phyloP scores from a whole-genome alignment of 176 grass and related monocot genomes.

The Triticum timopheevii region DNA sequence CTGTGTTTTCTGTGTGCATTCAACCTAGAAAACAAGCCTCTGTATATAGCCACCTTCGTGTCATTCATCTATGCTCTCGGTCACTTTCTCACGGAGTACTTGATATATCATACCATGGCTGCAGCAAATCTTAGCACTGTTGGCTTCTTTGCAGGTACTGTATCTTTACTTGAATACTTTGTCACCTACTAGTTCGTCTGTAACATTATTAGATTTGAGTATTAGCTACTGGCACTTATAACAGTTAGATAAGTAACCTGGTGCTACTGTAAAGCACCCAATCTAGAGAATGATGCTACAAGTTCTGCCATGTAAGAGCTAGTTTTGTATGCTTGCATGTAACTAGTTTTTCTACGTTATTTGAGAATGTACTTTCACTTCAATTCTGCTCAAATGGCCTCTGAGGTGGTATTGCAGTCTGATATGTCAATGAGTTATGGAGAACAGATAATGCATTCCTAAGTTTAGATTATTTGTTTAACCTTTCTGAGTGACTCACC shows the following conservation, averaged over 20 bases:
- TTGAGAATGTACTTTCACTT: background rate
- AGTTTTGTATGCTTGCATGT: too few species aligned
- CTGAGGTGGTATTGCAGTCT: background rate
- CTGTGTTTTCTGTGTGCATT: conserved; percentile 87
- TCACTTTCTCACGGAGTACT: conserved; percentile 83
- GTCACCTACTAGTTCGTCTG: too few species aligned
- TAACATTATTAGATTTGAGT: background rate
- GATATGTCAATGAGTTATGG: background rate
- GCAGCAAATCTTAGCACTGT: conserved; percentile 76
- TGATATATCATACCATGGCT: conserved; percentile 82
- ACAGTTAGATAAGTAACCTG: background rate
- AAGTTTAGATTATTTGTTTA: background rate
- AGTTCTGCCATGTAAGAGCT: too few species aligned
- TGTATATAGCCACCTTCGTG: conserved; percentile 74
- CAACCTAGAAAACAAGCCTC: conserved; percentile 75
- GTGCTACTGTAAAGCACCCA: background rate
- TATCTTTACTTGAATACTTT: background rate
- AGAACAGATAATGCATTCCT: background rate
- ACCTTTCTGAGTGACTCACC: background rate
- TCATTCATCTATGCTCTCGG: conserved; percentile 84
- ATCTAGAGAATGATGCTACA: too few species aligned
- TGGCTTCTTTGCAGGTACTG: conserved; percentile 85
- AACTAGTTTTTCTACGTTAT: too few species aligned
- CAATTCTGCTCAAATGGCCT: background rate
- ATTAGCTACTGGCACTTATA: background rate